Conservation (phyloP, 2,329 filamentous ascomycete genomes). For the Fusarium palustre region DNA sequence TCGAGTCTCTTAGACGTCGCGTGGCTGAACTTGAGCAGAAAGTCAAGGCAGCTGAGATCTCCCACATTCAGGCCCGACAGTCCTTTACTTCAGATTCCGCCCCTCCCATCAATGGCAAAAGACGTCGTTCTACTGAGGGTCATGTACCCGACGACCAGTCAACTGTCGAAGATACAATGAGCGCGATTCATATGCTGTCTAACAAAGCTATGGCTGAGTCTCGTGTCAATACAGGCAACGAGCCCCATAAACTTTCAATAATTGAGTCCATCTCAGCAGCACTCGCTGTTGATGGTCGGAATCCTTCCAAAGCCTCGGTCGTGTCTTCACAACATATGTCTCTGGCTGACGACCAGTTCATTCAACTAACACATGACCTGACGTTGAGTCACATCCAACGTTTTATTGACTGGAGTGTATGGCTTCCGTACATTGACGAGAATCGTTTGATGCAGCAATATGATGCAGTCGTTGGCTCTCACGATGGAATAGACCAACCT, state of each 20-base stretch:
- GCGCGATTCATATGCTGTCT: slow-evolving; percentile 27
- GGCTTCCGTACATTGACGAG: slow-evolving; percentile 14
- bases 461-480: background rate
- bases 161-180: slow-evolving; percentile 30
- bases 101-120: background rate
- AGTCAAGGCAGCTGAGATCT: slow-evolving; percentile 10
- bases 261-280: slow-evolving; percentile 17
- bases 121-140: background rate
- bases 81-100: background rate
- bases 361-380: background rate
- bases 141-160: slow-evolving; percentile 16
- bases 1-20: slow-evolving; percentile 15
- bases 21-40: slow-evolving; percentile 21
- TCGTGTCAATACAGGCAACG: background rate
- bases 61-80: background rate
- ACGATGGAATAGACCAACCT: fast-evolving
- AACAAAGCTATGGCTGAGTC: slow-evolving; percentile 31
- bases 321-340: background rate
- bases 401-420: slow-evolving; percentile 11
- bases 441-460: slow-evolving; percentile 10
- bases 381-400: background rate
- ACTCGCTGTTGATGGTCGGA: slow-evolving; percentile 13
- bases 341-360: background rate
- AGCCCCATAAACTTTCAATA: slow-evolving; percentile 20
- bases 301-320: slow-evolving; percentile 10